These are phyloP conservation scores for Stagonosporopsis rhizophila DNA, from an alignment of 2,329 filamentous ascomycete genomes.

Conservation along the genomic window DNA sequence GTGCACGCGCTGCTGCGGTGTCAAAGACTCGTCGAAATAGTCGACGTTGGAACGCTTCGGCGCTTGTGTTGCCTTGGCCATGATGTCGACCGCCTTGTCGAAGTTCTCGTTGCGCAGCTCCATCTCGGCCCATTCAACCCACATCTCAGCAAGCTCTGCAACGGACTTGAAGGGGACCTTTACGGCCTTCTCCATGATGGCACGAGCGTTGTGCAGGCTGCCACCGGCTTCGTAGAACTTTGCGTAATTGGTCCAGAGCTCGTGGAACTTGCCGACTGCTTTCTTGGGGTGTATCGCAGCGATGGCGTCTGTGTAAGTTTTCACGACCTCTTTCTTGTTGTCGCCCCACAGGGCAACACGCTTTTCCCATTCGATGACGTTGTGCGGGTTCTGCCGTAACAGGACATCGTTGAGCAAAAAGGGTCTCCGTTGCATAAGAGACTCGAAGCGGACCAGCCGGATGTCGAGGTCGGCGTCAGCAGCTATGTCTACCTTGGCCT, in stretches of 20 bases:
- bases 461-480: slow-evolving; percentile 95
- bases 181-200: slow-evolving; percentile 97
- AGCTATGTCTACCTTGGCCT: slow-evolving; percentile 77
- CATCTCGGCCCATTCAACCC: slow-evolving; percentile 99
- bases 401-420: slow-evolving; percentile 97
- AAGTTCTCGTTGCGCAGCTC: slow-evolving; percentile 96
- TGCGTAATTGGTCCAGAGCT: slow-evolving; percentile 95
- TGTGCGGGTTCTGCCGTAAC: slow-evolving; percentile 93
- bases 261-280: slow-evolving; percentile 89
- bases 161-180: slow-evolving; percentile 98
- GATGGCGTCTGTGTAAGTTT: slow-evolving; percentile 94
- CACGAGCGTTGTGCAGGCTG: slow-evolving; percentile 81
- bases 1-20: slow-evolving; percentile 94
- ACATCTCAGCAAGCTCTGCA: slow-evolving; percentile 95
- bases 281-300: slow-evolving; percentile 93
- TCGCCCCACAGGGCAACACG: slow-evolving; percentile 94
- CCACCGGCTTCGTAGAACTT: slow-evolving; percentile 94
- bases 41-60: slow-evolving; percentile 98
- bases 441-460: slow-evolving; percentile 96
- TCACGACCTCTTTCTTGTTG: slow-evolving; percentile 88
- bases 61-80: slow-evolving; percentile 97
- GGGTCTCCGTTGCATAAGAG: slow-evolving; percentile 94
- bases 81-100: slow-evolving; percentile 90
- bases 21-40: slow-evolving; percentile 94
- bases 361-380: slow-evolving; percentile 96